Conservation (phyloP, 1,139 yeast genomes). For the Sugiyamaella xylanicola region DNA sequence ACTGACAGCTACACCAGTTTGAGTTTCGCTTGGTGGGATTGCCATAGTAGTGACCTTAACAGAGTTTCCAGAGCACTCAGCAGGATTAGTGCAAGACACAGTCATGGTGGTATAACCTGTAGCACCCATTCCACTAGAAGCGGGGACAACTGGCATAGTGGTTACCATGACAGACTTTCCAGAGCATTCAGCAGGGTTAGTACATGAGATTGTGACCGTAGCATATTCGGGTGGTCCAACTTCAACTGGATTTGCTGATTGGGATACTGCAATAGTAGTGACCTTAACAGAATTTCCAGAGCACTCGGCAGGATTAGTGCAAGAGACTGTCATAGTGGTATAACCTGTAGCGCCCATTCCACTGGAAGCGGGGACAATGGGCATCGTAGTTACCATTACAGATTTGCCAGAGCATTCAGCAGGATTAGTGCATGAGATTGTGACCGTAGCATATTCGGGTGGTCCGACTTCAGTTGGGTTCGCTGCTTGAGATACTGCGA, state of each 20-base stretch:
- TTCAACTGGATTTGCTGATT: not conserved
- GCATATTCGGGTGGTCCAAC: conserved; percentile 1
- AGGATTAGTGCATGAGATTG: conserved; percentile 17
- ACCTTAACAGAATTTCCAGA: conserved; percentile 9
- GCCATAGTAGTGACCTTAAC: conserved; percentile 14
- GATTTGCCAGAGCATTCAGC: conserved; percentile 17
- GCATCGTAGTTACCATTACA: conserved; percentile 14
- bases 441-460: conserved; percentile 10
- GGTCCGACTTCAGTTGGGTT: no score
- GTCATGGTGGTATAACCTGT: conserved; percentile 13
- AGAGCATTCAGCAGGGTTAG: conserved; percentile 1
- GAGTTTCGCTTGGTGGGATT: conserved; percentile 1
- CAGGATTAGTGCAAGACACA: conserved; percentile 16
- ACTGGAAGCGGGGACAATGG: conserved; percentile 6
- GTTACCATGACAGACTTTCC: not conserved
- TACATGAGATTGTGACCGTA: conserved; percentile 13
- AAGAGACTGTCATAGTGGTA: conserved; percentile 14
- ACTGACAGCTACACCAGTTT: not conserved
- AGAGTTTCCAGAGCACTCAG: conserved; percentile 12
- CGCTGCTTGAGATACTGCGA: conserved; percentile 5
- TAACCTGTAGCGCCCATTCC: not conserved
- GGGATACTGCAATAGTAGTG: conserved; percentile 14
- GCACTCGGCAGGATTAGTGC: conserved; percentile 15
- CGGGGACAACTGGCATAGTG: not conserved
- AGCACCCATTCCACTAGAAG: not conserved